A percentile compares a stretch with the other conserved stretches of the same genome.
phyloP scores from a whole-genome alignment of 169 alveolate genomes.

The Eimeria maxima region DNA sequence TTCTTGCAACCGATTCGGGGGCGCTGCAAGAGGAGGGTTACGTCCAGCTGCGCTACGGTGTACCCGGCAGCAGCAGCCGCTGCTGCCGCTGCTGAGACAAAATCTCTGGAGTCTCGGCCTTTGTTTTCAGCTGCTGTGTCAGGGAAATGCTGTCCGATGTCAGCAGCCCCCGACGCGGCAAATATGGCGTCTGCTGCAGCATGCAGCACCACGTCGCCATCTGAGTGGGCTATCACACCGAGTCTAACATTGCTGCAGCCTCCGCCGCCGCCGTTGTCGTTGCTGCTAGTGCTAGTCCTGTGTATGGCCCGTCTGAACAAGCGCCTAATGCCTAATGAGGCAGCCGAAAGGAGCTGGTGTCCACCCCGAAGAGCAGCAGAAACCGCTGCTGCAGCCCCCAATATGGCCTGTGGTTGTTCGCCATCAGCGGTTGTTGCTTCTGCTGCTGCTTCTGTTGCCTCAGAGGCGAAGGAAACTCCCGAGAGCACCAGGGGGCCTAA shows the following conservation, averaged over 20 bases:
- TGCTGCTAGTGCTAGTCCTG: slow-evolving; percentile 21
- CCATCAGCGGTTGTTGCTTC: neutral
- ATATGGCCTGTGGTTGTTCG: neutral
- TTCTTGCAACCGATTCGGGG: slow-evolving; percentile 59
- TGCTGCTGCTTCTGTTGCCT: slow-evolving; percentile 54
- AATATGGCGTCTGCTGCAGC: slow-evolving; percentile 90
- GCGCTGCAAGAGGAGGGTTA: slow-evolving; percentile 81
- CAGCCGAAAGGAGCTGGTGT: neutral
- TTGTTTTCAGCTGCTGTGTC: slow-evolving; percentile 88
- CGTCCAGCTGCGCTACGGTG: slow-evolving; percentile 84
- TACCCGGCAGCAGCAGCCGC: slow-evolving; percentile 65
- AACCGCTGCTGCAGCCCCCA: neutral
- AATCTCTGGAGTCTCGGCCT: slow-evolving; percentile 85
- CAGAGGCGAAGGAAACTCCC: slow-evolving; percentile 82
- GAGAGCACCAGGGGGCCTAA: slow-evolving; percentile 82
- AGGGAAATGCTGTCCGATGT: slow-evolving; percentile 93
- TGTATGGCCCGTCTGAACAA: neutral
- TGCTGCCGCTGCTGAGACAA: slow-evolving; percentile 85
- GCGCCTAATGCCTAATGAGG: slow-evolving; percentile 10
- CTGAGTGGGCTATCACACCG: slow-evolving; percentile 93
- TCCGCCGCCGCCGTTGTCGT: neutral
- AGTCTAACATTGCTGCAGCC: slow-evolving; percentile 22
- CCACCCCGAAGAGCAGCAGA: neutral
- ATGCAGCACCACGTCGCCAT: slow-evolving; percentile 94
- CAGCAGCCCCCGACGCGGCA: slow-evolving; percentile 91